Evolutionary conservation across 1,284 basidiomycete genomes (phyloP), one percentile per base, ranked within the genome.

Genomic region (Thelephora terrestris): DNA sequence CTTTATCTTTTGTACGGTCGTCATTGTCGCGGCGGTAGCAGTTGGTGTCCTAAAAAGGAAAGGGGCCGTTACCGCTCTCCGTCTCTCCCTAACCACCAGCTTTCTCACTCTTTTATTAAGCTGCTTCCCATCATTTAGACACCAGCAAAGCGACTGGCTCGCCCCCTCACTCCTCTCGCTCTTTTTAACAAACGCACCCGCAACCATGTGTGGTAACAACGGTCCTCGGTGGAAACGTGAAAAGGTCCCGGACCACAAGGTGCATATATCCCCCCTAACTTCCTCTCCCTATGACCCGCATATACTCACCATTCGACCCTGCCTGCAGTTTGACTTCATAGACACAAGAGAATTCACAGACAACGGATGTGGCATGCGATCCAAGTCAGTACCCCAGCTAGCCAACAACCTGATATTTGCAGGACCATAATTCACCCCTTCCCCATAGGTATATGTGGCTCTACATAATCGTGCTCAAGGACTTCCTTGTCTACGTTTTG

Each of bases 241-340:
- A 73, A 80, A 89, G 58, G 94, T 99, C 42, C 91, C 89, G 50
- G 95, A 98, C 71, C 95, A 98, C 71, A 99, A 98, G 78, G 93
- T 92, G 54, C 42, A 54, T 51, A 21, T n/a, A 12, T 24, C 47
- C 23, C 32, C 43, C 36, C 36, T 17, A 37, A 43, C 37, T 35
- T 21, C 12, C 14, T n/a, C 25, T 37, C 23, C 25, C 18, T 16
- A 24, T 17, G 18, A 23, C 57, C 54, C 46, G 52, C 50, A 32
- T 24, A 34, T 18, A n/a, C 9, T 21, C 10, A 24, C 51, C n/a
- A 50, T 46, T 18, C 42, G 38, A 21, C 40, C 24, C 36, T 48
- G 43, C 50, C 39, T 44, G 23, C 56, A 97, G 93, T 98, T 97
- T 63, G 95, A 99, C 74, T 98, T 97, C 64, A 80, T 99, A 64